phyloP scores from a whole-genome alignment of 371 early-diverging fungal species.

The Choanephora cucurbitarum region DNA sequence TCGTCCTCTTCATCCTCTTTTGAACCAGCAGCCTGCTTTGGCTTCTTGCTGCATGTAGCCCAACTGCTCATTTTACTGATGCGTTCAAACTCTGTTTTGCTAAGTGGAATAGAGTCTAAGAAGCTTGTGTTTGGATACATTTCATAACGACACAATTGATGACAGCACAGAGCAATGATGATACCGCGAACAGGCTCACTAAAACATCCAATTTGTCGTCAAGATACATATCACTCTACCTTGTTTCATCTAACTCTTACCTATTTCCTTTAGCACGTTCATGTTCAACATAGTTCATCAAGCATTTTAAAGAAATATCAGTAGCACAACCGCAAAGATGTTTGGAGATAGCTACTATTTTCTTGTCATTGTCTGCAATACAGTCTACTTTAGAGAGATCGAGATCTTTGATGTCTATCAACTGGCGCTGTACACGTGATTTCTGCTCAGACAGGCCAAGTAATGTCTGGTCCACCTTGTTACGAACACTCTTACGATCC shows the following conservation, averaged over 20 bases:
- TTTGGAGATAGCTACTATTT: slow-evolving; percentile 78
- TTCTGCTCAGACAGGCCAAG: slow-evolving; percentile 31
- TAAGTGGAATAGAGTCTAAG: slow-evolving; percentile 53
- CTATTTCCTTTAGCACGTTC: slow-evolving; percentile 32
- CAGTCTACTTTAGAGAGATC: slow-evolving; percentile 52
- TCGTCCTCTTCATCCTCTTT: slow-evolving; percentile 33
- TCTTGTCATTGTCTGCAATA: slow-evolving; percentile 38
- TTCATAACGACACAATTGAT: slow-evolving; percentile 81
- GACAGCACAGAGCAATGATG: slow-evolving; percentile 90
- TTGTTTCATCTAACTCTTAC: slow-evolving; percentile 24
- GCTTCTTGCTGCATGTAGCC: slow-evolving; percentile 62
- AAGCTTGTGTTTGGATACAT: slow-evolving; percentile 74
- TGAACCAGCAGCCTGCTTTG: slow-evolving; percentile 3
- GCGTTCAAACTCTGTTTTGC: slow-evolving; percentile 57
- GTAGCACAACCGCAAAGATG: slow-evolving; percentile 95
- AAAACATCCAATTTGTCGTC: too few relatives aligned
- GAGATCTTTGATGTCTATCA: slow-evolving; percentile 86
- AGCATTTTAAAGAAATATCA: slow-evolving; percentile 81
- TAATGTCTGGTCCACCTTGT: slow-evolving; percentile 61
- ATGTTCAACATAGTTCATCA: slow-evolving; percentile 59
- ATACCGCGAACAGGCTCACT: slow-evolving; percentile 66
- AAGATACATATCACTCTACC: neutral
- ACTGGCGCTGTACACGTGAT: slow-evolving; percentile 62
- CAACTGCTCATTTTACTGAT: slow-evolving; percentile 72
- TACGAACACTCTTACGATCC: slow-evolving; percentile 78